Conservation (phyloP, 371 early-diverging fungal species). For the Umbelopsis sp. region DNA sequence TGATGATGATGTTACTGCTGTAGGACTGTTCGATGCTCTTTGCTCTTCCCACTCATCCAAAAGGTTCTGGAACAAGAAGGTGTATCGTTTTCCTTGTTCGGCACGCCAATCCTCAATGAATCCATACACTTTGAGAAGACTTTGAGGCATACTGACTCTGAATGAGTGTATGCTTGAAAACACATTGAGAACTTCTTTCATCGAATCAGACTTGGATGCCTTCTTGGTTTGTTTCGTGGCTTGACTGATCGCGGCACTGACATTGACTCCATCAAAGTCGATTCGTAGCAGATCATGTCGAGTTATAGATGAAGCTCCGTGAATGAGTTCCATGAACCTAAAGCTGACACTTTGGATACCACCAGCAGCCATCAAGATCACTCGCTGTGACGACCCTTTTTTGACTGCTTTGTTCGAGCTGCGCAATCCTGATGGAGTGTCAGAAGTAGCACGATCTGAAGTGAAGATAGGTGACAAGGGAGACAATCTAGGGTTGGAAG, state of each 20-base stretch:
- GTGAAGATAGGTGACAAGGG: constrained; percentile 29
- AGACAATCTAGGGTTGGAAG: constrained; percentile 50
- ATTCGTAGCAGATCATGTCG: constrained; percentile 35
- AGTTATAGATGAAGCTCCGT: constrained; percentile 14
- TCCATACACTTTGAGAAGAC: constrained; percentile 74
- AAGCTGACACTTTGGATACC: constrained; percentile 42
- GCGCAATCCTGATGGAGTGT: constrained; percentile 48
- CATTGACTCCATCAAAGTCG: constrained; percentile 37
- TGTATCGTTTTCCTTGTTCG: constrained; percentile 76
- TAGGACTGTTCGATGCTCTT: constrained; percentile 26
- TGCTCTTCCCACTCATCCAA: constrained; percentile 73
- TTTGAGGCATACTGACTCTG: constrained; percentile 69
- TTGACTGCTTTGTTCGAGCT: constrained; percentile 44
- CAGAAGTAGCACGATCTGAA: constrained; percentile 41
- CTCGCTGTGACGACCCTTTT: constrained; percentile 27
- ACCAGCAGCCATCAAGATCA: constrained; percentile 49
- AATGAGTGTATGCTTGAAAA: constrained; percentile 62
- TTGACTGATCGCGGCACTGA: constrained; percentile 47
- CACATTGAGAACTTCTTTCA: constrained; percentile 53
- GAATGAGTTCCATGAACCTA: constrained; percentile 38
- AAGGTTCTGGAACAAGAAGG: constrained; percentile 74
- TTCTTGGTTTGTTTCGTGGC: constrained; percentile 29
- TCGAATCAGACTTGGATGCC: constrained; percentile 24
- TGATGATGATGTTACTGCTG: neutral
- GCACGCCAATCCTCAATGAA: constrained; percentile 83